Evolutionary conservation across 306 rosid genomes (phyloP).

Genomic region (Notholithocarpus densiflorus): DNA sequence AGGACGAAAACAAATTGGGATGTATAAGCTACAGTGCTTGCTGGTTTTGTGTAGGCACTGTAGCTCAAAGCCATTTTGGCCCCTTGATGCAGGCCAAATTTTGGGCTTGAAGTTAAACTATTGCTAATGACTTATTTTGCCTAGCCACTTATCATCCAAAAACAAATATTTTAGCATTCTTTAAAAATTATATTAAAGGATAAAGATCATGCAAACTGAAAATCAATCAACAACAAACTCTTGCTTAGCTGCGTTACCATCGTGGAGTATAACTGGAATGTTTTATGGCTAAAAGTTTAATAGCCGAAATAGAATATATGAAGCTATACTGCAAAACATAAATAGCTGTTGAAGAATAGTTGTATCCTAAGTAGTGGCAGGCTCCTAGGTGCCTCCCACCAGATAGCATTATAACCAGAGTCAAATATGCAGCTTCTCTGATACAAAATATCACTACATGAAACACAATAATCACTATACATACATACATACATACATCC

Average conservation of each 20-base stretch:
- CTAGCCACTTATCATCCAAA: not conserved
- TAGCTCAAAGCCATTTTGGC: too few species aligned
- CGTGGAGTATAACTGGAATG: not conserved
- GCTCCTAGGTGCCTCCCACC: not conserved
- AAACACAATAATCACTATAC: not conserved
- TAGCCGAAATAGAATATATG: not conserved
- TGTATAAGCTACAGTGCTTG: too few species aligned
- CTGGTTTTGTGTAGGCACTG: too few species aligned
- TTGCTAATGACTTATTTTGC: too few species aligned
- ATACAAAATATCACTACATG: not conserved
- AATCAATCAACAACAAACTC: not conserved
- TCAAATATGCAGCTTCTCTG: not conserved
- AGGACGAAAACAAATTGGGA: too few species aligned
- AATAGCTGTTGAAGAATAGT: not conserved
- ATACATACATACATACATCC: too few species aligned
- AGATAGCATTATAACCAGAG: constrained; percentile 12
- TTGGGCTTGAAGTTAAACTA: too few species aligned
- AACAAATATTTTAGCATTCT: not conserved
- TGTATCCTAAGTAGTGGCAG: not conserved
- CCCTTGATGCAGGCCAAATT: too few species aligned
- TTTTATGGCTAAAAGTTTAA: not conserved
- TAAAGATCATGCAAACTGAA: not conserved
- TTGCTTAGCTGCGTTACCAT: not conserved
- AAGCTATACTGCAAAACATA: not conserved
- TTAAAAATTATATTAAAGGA: not conserved